These are phyloP conservation scores for Parascedosporium putredinis DNA, from an alignment of 2,329 filamentous ascomycete genomes.

Conservation along the genomic window DNA sequence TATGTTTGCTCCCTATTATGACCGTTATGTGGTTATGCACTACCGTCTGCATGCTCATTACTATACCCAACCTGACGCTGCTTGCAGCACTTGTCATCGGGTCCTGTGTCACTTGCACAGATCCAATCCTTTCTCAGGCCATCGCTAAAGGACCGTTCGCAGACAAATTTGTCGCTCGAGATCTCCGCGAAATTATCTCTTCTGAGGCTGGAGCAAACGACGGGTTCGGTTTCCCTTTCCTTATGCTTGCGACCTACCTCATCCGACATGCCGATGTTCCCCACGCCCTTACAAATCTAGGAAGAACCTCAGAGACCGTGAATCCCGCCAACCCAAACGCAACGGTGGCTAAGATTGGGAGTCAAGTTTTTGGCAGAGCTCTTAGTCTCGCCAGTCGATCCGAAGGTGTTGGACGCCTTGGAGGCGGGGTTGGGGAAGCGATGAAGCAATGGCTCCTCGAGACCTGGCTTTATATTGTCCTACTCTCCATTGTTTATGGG, in stretches of 20 bases:
- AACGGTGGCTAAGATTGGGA: neutral
- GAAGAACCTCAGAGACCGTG: slow-evolving; percentile 3
- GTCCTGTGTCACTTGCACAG: slow-evolving; percentile 51
- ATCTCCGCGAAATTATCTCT: slow-evolving; percentile 50
- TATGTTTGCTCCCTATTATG: slow-evolving; percentile 50
- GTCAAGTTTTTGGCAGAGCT: slow-evolving; percentile 11
- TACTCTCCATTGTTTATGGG: slow-evolving; percentile 43
- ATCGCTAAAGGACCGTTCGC: slow-evolving; percentile 53
- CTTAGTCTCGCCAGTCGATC: slow-evolving; percentile 7
- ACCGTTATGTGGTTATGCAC: slow-evolving; percentile 52
- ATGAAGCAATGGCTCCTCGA: slow-evolving; percentile 49
- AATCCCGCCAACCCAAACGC: slow-evolving; percentile 3
- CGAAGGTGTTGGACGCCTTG: slow-evolving; percentile 35
- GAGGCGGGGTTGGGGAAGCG: slow-evolving; percentile 39
- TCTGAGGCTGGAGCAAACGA: slow-evolving; percentile 53
- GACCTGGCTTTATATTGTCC: slow-evolving; percentile 48
- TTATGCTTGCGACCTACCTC: slow-evolving; percentile 47
- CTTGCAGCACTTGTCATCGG: slow-evolving; percentile 46
- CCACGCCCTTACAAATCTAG: neutral
- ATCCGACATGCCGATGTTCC: slow-evolving; percentile 40
- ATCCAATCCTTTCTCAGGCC: slow-evolving; percentile 51
- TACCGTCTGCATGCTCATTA: slow-evolving; percentile 42
- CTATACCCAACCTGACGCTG: slow-evolving; percentile 42
- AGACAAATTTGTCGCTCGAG: slow-evolving; percentile 48
- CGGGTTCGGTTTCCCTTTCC: slow-evolving; percentile 51